phyloP scores from a whole-genome alignment of 2,329 filamentous ascomycete genomes.

The Sphaerulina musiva region DNA sequence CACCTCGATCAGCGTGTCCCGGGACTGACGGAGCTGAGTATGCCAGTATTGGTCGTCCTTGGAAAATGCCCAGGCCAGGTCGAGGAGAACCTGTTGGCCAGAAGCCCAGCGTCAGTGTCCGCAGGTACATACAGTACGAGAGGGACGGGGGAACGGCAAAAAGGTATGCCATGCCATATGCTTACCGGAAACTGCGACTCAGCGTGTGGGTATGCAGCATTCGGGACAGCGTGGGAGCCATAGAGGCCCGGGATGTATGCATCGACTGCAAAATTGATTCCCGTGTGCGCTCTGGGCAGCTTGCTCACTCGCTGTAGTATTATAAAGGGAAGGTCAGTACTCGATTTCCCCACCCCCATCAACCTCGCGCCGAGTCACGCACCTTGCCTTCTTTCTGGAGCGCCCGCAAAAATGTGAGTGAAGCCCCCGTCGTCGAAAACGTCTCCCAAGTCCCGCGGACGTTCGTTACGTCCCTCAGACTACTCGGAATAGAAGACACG shows the following conservation, averaged over 20 bases:
- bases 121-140: background rate
- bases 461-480: background rate
- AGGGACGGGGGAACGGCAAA: too few species aligned
- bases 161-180: too few species aligned
- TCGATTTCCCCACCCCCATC: background rate
- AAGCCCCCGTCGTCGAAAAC: background rate
- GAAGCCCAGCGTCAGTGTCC: background rate
- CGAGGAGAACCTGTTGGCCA: slow-evolving; percentile 1
- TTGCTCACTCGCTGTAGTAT: background rate
- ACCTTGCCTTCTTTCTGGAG: background rate
- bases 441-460: slow-evolving; percentile 5
- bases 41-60: slow-evolving; percentile 1
- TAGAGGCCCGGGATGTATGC: slow-evolving; percentile 4
- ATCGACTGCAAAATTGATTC: slow-evolving; percentile 1
- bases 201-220: background rate
- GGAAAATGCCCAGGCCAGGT: slow-evolving; percentile 4
- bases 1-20: background rate
- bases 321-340: background rate
- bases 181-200: slow-evolving; percentile 5
- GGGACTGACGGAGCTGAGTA: background rate
- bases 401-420: background rate
- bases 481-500: background rate
- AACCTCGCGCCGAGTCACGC: background rate
- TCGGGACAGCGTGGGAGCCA: background rate
- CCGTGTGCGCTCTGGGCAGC: background rate